phyloP scores from a whole-genome alignment of 1,284 basidiomycete species.

The Heterobasidion occidentale region DNA sequence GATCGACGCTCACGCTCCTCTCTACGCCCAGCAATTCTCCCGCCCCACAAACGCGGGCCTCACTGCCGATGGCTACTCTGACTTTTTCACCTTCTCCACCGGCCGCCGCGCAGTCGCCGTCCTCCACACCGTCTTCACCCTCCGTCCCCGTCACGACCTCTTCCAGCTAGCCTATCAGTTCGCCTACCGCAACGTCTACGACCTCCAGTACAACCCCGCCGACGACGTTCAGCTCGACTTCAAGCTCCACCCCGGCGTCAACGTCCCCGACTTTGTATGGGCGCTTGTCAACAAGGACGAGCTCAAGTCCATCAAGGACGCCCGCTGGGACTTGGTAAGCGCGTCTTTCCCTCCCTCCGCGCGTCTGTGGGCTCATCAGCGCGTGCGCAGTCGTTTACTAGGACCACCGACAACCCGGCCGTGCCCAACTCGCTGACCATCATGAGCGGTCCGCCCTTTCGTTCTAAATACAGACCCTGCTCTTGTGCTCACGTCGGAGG shows the following conservation, averaged over 20 bases:
- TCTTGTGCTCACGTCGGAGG: neutral
- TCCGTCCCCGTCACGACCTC: constrained; percentile 79
- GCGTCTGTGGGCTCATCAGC: constrained; percentile 1
- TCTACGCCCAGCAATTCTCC: constrained; percentile 64
- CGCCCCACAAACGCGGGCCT: constrained; percentile 43
- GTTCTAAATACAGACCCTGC: constrained; percentile 1
- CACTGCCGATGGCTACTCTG: constrained; percentile 61
- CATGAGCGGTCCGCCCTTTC: constrained; percentile 54
- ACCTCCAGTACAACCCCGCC: constrained; percentile 63
- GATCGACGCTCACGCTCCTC: constrained; percentile 45
- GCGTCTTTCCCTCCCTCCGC: neutral
- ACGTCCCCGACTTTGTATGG: constrained; percentile 69
- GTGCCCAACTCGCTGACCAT: constrained; percentile 57
- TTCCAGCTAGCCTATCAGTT: constrained; percentile 55
- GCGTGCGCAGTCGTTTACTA: constrained; percentile 62
- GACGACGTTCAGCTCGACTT: constrained; percentile 75
- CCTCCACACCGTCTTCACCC: constrained; percentile 71
- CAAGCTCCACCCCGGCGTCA: constrained; percentile 50
- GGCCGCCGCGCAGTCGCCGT: constrained; percentile 71
- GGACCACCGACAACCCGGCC: constrained; percentile 57
- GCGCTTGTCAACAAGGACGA: constrained; percentile 76
- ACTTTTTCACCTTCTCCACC: constrained; percentile 81
- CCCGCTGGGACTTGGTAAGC: constrained; percentile 82
- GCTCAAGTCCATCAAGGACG: constrained; percentile 56
- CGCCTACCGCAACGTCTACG: constrained; percentile 52